Evolutionary conservation across 352 stramenopile species (phyloP), one percentile per base, ranked within the genome.

Genomic region (Pythium rishiriense): DNA sequence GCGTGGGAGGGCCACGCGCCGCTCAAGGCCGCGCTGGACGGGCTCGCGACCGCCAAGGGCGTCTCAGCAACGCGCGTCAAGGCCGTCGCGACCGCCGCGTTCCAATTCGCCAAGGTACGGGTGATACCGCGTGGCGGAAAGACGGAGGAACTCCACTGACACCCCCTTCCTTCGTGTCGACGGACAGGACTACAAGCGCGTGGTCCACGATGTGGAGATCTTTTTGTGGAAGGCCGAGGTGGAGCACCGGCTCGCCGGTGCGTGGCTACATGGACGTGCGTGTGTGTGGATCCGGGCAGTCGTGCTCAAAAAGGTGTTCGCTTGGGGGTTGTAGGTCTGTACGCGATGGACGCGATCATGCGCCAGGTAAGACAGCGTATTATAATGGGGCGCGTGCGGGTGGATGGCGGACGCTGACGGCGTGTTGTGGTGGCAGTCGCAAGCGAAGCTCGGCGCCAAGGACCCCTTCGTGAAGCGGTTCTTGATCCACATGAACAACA

Each of bases 341-440:
- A 93, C 56, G 80, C 83, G 14, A 87, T 95, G 60, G 86, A 95
- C 56, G 84, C 86, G 45, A 90, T 95, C 51, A 90, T 95, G 53
- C 72, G 83, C 62, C 83, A 90, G 73, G 84, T 90, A 50, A 11
- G 39, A 21, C 37, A n/a, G 1, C n/a, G 10, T 17, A n/a, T 21
- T n/a, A 2, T n/a, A 17, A 12, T 39, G 33, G 33, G 33, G 33
- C 33, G 11, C 10, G 17, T 14, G 31, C 31, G 31, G 6, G 31
- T 37, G 31, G 31, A 6, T 37, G 51, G 9, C 19, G 37, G n/a
- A n/a, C n/a, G n/a, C n/a, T n/a, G n/a, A n/a, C n/a, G n/a, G n/a
- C n/a, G 31, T 49, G 42, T 29, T 24, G 60, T 22, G 6, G 2
- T 56, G 22, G n/a, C 57, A 91, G 79, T 83, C 85, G 39, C 81